Base-by-base conservation (phyloP, 441 rosid genomes). In the Aquilaria agallochum region DNA sequence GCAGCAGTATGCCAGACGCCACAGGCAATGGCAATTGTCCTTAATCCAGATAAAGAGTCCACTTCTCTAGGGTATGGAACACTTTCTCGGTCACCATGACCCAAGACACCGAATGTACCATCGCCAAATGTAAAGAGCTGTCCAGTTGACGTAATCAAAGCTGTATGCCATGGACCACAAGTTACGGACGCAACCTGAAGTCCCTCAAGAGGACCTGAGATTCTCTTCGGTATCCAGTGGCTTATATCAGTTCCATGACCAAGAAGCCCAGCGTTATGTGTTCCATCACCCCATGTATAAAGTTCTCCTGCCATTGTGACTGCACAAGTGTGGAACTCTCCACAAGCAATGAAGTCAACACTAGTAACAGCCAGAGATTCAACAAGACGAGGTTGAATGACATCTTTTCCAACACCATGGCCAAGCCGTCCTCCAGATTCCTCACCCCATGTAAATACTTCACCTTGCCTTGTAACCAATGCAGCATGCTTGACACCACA, bases 1-100 rank as follows among this genome's bases (percentile, higher is more conserved):
- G 98, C 97, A 75, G 98, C 95, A 47, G 97, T 91, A 71, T 94
- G 98, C 98, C 98, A 94, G 56, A 94, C 98, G 36, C 98, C 98
- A 59, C 97, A 94, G 32, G 97, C 90, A 66, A 83, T 95, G 12
- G 94, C 89, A 70, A 91, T 80, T 14, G 96, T 94, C 76, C 89
- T 83, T 71, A 91, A 75, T 55, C 98, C 98, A 0, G 86, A 77
- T 1, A 94, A 81, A 71, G 98, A 90, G 55, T 87, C 93, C 49
- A 94, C 96, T 78, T 90, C 97, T 61, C 86, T 85, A 4, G 97
- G 98, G 79, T 67, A 83, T 53, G 74, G 67, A 74, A 90, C 76
- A 62, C 68, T 85, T 74, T 85, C 92, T 76, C 72, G 72, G 74
- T 85, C 90, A 27, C 98, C 97, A 14, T 94, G 98, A 40, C 98